These are phyloP conservation scores for Venturia asperata DNA, from an alignment of 2,329 filamentous ascomycete species.

Conservation along the genomic window DNA sequence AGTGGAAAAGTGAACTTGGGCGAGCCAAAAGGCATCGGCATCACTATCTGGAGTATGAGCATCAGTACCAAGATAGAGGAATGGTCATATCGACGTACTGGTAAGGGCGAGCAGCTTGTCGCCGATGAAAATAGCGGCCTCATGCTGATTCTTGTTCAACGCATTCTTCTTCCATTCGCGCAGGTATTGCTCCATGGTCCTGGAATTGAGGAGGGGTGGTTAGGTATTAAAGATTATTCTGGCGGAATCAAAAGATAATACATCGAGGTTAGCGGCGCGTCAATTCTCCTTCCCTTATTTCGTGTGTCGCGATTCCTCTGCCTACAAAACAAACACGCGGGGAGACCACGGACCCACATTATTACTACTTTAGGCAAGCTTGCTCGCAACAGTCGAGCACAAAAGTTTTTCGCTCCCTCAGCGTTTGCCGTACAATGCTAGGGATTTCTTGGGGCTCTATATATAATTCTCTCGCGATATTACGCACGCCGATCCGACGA, in stretches of 20 bases:
- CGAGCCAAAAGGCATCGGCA: constrained; percentile 92
- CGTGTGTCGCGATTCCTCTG: not conserved
- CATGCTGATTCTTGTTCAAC: constrained; percentile 87
- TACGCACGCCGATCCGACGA: no score
- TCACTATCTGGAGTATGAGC: constrained; percentile 61
- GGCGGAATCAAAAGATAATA: not conserved
- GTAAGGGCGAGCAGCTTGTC: constrained; percentile 70
- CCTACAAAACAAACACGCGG: not conserved
- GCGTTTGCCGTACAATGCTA: no score
- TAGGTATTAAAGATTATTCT: not conserved
- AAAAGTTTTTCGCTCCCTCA: no score
- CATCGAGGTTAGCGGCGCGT: not conserved
- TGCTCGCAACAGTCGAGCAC: not conserved
- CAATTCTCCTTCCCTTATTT: not conserved
- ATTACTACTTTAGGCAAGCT: not conserved
- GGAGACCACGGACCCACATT: not conserved
- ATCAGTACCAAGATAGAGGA: constrained; percentile 11
- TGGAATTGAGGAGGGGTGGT: not conserved
- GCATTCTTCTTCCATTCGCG: constrained; percentile 94
- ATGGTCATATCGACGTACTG: constrained; percentile 49
- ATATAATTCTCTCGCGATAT: no score
- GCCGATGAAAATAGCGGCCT: constrained; percentile 18
- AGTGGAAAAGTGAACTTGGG: constrained; percentile 94
- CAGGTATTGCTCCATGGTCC: constrained; percentile 79
- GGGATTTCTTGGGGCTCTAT: no score